A percentile compares a stretch with the other conserved stretches of the same genome.
Conservation (phyloP, 1,284 basidiomycete species). For the Cryptococcus sp. region DNA sequence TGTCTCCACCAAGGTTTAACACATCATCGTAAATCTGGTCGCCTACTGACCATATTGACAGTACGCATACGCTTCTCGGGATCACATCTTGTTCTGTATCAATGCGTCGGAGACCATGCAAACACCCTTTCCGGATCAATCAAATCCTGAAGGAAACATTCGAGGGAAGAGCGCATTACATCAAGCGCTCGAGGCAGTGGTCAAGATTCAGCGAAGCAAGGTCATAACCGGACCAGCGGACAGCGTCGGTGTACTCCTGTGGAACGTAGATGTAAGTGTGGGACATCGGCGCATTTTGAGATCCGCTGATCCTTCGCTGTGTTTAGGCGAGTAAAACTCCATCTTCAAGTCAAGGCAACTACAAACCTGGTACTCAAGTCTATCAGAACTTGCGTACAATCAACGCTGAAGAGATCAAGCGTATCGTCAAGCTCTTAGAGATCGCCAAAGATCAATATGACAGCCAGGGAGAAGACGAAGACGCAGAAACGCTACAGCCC, state of each 20-base stretch:
- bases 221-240: conserved; percentile 84
- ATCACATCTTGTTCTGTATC: conserved; percentile 88
- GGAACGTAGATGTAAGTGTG: conserved; percentile 74
- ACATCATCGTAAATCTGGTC: background rate
- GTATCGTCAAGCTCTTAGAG: conserved; percentile 52
- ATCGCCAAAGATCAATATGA: conserved; percentile 36
- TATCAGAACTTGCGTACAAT: conserved; percentile 76
- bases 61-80: conserved; percentile 71
- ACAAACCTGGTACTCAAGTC: conserved; percentile 66
- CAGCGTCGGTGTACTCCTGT: conserved; percentile 83
- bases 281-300: no score
- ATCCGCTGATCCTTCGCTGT: no score
- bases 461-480: conserved; percentile 21
- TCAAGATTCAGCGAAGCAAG: conserved; percentile 84
- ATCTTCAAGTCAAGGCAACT: conserved; percentile 47
- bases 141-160: conserved; percentile 28
- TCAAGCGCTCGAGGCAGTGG: conserved; percentile 74
- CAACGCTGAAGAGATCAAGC: conserved; percentile 75
- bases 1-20: conserved; percentile 1
- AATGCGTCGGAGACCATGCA: conserved; percentile 92
- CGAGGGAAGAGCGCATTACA: conserved; percentile 53
- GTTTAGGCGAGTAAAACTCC: conserved; percentile 42
- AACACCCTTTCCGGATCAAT: conserved; percentile 59
- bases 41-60: conserved; percentile 41
- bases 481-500: conserved; percentile 32